Conservation (phyloP, 768 basidiomycete species). For the Thelephora ganbajun region DNA sequence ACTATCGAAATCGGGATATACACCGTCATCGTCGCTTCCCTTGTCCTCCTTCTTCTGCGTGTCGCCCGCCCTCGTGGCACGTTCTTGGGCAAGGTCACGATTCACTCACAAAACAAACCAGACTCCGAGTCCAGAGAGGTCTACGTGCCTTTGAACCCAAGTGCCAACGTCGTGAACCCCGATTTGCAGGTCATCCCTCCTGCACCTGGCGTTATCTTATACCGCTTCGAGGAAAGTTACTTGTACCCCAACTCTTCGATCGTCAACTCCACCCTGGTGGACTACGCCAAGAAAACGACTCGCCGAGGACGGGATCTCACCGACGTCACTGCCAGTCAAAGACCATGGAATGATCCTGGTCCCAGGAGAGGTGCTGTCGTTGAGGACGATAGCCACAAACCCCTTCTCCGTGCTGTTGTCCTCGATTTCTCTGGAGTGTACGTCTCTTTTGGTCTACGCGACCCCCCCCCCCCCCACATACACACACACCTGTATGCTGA, state of each 20-base stretch:
- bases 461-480: no score
- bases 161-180: slow-evolving; percentile 48
- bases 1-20: slow-evolving; percentile 90
- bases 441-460: slow-evolving; percentile 11
- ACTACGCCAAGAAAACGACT: slow-evolving; percentile 67
- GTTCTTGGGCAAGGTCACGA: slow-evolving; percentile 78
- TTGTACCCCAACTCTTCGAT: slow-evolving; percentile 69
- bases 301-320: slow-evolving; percentile 64
- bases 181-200: slow-evolving; percentile 65
- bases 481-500: neutral
- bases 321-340: slow-evolving; percentile 48
- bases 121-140: slow-evolving; percentile 49
- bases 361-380: slow-evolving; percentile 33
- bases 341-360: slow-evolving; percentile 92
- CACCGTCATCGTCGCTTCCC: slow-evolving; percentile 67
- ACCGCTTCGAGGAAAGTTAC: slow-evolving; percentile 84
- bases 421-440: slow-evolving; percentile 82
- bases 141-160: slow-evolving; percentile 59
- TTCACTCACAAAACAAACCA: slow-evolving; percentile 21
- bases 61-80: slow-evolving; percentile 78
- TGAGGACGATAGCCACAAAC: slow-evolving; percentile 39
- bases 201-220: slow-evolving; percentile 77
- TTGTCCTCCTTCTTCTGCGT: slow-evolving; percentile 70
- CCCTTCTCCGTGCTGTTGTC: slow-evolving; percentile 72
- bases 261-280: slow-evolving; percentile 61